These are phyloP conservation scores for Jacaranda copaia DNA, from an alignment of 257 asterid species.

Conservation along the genomic window DNA sequence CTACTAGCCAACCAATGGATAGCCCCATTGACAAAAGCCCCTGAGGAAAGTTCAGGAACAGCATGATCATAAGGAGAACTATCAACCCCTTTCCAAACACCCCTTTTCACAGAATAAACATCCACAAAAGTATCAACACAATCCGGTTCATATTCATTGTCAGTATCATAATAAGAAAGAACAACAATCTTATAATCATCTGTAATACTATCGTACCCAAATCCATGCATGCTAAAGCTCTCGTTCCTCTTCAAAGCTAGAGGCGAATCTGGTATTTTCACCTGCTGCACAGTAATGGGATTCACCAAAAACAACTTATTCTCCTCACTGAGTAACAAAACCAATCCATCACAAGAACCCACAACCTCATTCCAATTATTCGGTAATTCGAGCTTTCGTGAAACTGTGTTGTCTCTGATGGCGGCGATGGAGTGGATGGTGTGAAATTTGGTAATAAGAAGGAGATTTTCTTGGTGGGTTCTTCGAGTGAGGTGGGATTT, in stretches of 20 bases:
- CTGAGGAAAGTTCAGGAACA: constrained; percentile 36
- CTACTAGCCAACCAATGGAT: constrained; percentile 57
- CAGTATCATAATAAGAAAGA: constrained; percentile 43
- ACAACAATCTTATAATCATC: constrained; percentile 57
- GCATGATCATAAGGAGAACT: constrained; percentile 51
- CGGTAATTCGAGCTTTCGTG: constrained; percentile 22
- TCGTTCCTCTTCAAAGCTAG: constrained; percentile 28
- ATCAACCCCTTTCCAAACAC: constrained; percentile 50
- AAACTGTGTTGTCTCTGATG: not conserved
- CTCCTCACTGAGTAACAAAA: constrained; percentile 28
- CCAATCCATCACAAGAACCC: constrained; percentile 49
- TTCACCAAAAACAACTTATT: constrained; percentile 37
- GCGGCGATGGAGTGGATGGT: constrained; percentile 30
- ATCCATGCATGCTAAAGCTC: constrained; percentile 45
- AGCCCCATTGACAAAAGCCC: constrained; percentile 48
- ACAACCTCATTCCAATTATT: constrained; percentile 11
- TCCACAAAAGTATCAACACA: constrained; percentile 45
- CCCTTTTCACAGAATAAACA: constrained; percentile 44
- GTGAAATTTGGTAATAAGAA: constrained; percentile 31
- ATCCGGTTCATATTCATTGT: constrained; percentile 42
- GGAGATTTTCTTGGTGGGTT: constrained; percentile 30
- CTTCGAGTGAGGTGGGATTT: constrained; percentile 35
- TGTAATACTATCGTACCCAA: constrained; percentile 48
- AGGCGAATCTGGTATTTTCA: constrained; percentile 32
- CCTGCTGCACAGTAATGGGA: constrained; percentile 46